Evolutionary conservation across 768 basidiomycete genomes (phyloP).

Genomic region (Lactarius tabidus): DNA sequence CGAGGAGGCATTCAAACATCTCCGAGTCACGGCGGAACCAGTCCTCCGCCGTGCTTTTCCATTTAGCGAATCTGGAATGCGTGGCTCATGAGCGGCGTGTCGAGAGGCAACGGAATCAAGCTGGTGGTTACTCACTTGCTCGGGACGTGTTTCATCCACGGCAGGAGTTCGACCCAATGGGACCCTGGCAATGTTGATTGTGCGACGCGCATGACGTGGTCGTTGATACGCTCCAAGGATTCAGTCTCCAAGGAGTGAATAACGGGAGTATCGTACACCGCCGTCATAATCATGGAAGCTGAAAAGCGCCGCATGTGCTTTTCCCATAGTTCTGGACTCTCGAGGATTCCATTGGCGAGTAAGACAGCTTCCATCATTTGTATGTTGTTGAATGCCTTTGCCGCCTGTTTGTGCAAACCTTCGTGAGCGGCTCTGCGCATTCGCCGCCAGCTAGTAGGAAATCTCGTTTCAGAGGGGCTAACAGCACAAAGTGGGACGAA

Average conservation of each 20-base stretch:
- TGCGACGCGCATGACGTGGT: slow-evolving; percentile 21
- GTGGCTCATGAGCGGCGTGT: not conserved
- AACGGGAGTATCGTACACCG: slow-evolving; percentile 17
- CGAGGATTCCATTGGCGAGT: slow-evolving; percentile 14
- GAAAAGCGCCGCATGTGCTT: slow-evolving; percentile 24
- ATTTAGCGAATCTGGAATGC: slow-evolving; percentile 21
- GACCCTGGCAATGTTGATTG: slow-evolving; percentile 14
- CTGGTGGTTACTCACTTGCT: slow-evolving; percentile 9
- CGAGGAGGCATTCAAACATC: slow-evolving; percentile 22
- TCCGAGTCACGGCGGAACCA: slow-evolving; percentile 21
- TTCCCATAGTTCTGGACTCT: slow-evolving; percentile 16
- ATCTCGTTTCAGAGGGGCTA: not conserved
- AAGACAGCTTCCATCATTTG: slow-evolving; percentile 21
- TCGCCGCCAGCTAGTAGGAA: slow-evolving; percentile 16
- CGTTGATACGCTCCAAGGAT: slow-evolving; percentile 16
- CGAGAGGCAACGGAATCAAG: not conserved
- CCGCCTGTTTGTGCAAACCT: slow-evolving; percentile 19
- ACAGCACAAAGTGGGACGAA: not conserved
- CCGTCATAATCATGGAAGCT: slow-evolving; percentile 26
- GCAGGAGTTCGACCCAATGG: slow-evolving; percentile 22
- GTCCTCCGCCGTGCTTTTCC: slow-evolving; percentile 23
- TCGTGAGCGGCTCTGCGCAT: slow-evolving; percentile 24
- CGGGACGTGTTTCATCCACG: slow-evolving; percentile 24
- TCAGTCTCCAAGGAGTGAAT: slow-evolving; percentile 20
- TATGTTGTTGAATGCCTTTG: slow-evolving; percentile 17